Base-by-base conservation (phyloP, 1,139 yeast genomes). In the Geotrichum cucujoidarum region DNA sequence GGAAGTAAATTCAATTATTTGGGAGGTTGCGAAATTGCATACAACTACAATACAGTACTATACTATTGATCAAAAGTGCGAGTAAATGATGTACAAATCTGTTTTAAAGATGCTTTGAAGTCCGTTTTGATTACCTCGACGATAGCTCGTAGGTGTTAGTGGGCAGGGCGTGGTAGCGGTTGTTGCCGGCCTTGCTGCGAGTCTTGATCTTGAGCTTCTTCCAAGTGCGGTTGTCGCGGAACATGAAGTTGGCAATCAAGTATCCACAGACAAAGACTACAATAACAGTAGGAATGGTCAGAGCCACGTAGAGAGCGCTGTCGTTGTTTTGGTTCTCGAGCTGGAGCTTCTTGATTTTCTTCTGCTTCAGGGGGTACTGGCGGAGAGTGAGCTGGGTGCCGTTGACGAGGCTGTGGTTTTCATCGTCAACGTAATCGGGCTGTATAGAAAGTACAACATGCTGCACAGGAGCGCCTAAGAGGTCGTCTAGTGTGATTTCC, bases 281-380 rank as follows among this genome's bases (percentile, higher is more conserved):
- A 27, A 84, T 87, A 49, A 76, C 72, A 0, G 86, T 76, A n/a
- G 95, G 95, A 62, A 85, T 75, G 7, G 59, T 47, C 32, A 84
- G 71, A 59, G 85, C 71, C 40, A 80, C 76, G 55, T 81, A 73
- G 60, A 84, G 83, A 60, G 82, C 83, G 60, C 82, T 84, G 53
- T 79, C 78, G 31, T 43, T 37, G 24, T 40, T 33, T 33, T 51
- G 40, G 27, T 50, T 45, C 38, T 47, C 53, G 25, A 52, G 36
- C 39, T 42, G 46, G 53, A 74, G 81, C 47, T 70, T 74, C 56
- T 77, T 75, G 22, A 78, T 73, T 38, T 74, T 78, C 60, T 81
- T 85, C 50, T 72, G 70, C 21, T 85, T 89, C 50, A 73, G 74
- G 14, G 83, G 74, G 22, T 81, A 81, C 55, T 70, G 69, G 50